Percentiles rank a stretch among this genome's conserved stretches.
phyloP scores from a whole-genome alignment of 805 yeast species.

The Kuraishia molischiana region DNA sequence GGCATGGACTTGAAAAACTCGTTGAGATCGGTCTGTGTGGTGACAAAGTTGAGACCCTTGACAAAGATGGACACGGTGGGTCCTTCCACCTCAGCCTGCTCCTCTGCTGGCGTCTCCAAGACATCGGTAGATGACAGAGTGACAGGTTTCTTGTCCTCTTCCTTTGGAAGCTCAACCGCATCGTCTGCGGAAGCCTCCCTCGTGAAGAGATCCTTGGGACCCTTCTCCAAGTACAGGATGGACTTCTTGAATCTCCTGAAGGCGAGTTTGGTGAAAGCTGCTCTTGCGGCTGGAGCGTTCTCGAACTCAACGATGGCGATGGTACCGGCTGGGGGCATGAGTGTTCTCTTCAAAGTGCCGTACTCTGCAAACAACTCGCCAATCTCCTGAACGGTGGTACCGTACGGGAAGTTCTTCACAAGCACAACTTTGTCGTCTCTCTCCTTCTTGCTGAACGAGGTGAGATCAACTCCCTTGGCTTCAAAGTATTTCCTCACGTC shows the following conservation, averaged over 20 bases:
- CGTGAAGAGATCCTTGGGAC: slow-evolving; percentile 75
- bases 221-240: slow-evolving; percentile 85
- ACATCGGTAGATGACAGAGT: slow-evolving; percentile 30
- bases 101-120: slow-evolving; percentile 19
- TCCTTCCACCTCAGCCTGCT: slow-evolving; percentile 38
- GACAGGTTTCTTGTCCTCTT: slow-evolving; percentile 29
- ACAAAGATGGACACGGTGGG: slow-evolving; percentile 85
- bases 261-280: slow-evolving; percentile 82
- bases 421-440: slow-evolving; percentile 74
- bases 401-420: slow-evolving; percentile 86
- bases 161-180: slow-evolving; percentile 23
- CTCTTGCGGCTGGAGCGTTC: slow-evolving; percentile 74
- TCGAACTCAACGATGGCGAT: slow-evolving; percentile 89
- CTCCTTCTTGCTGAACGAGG: slow-evolving; percentile 56
- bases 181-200: slow-evolving; percentile 39
- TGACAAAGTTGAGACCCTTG: slow-evolving; percentile 83
- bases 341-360: slow-evolving; percentile 70
- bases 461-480: slow-evolving; percentile 73
- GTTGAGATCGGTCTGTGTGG: slow-evolving; percentile 48
- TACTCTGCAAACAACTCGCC: slow-evolving; percentile 71
- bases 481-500: slow-evolving; percentile 87
- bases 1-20: slow-evolving; percentile 57
- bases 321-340: slow-evolving; percentile 96
- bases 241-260: slow-evolving; percentile 83
- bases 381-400: slow-evolving; percentile 72